Percentiles rank a stretch among this genome's conserved stretches.
Evolutionary conservation across 176 grass and related monocot genomes (phyloP).

Genomic region (Avena eriantha): DNA sequence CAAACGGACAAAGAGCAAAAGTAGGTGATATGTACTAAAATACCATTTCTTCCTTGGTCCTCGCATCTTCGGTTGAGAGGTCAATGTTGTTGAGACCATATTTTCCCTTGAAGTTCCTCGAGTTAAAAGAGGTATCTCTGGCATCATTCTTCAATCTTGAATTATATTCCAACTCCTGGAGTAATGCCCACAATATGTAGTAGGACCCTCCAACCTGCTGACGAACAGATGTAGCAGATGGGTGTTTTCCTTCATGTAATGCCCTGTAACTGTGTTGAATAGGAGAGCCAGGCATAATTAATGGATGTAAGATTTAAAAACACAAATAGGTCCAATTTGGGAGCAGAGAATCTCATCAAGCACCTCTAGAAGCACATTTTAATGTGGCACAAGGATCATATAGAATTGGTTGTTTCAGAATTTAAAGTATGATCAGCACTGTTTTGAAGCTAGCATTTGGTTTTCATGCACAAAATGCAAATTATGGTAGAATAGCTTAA

Average conservation of each 20-base stretch:
- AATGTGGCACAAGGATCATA: neutral
- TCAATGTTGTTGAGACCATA: neutral
- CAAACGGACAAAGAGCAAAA: neutral
- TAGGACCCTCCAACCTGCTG: conserved; percentile 17
- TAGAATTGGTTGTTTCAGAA: neutral
- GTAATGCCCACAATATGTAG: neutral
- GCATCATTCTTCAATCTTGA: neutral
- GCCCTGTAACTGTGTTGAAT: conserved; percentile 24
- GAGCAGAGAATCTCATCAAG: neutral
- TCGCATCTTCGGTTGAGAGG: neutral
- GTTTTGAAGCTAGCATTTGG: conserved; percentile 19
- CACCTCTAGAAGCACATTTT: conserved; percentile 4
- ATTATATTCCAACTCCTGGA: conserved; percentile 22
- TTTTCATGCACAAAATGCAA: neutral
- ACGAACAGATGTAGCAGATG: conserved; percentile 30
- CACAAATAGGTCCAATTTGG: neutral
- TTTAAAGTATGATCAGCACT: neutral
- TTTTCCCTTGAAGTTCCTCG: neutral
- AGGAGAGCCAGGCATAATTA: neutral
- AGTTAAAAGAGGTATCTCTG: neutral
- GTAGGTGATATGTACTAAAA: neutral
- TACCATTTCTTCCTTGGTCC: neutral
- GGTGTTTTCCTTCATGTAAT: conserved; percentile 27
- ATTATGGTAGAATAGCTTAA: neutral
- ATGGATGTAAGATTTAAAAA: neutral